These are phyloP conservation scores for Schoenoplectus tabernaemontani DNA, from an alignment of 202 grass and related monocot species.

Conservation along the genomic window DNA sequence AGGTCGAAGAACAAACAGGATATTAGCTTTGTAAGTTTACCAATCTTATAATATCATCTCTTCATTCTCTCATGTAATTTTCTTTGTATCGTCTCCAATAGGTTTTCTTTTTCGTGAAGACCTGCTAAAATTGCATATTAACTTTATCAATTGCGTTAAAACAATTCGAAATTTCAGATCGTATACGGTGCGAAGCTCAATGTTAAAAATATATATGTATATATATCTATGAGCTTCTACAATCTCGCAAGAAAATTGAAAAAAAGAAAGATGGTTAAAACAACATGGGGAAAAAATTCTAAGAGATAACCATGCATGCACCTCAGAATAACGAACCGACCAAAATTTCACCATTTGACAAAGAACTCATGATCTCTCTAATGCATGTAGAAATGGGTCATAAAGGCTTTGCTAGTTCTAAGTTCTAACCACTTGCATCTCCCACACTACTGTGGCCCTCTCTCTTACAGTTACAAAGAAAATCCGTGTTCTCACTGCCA, in stretches of 20 bases:
- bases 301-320: neutral
- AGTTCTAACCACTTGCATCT: too few species aligned
- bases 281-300: neutral
- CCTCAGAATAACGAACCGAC: neutral
- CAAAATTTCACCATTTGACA: neutral
- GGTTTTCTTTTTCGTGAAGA: neutral
- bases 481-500: too few species aligned
- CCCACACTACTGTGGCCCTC: too few species aligned
- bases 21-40: neutral
- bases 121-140: neutral
- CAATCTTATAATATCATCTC: neutral
- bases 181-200: too few species aligned
- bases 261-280: neutral
- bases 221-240: too few species aligned
- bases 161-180: neutral
- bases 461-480: too few species aligned
- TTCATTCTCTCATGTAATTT: too few species aligned
- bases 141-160: neutral
- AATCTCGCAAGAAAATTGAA: neutral
- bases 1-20: neutral
- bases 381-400: neutral
- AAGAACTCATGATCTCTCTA: neutral
- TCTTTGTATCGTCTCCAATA: too few species aligned
- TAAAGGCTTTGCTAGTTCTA: too few species aligned
- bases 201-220: too few species aligned